phyloP scores from a whole-genome alignment of 2,329 filamentous ascomycete species.

The Alternaria viburni region DNA sequence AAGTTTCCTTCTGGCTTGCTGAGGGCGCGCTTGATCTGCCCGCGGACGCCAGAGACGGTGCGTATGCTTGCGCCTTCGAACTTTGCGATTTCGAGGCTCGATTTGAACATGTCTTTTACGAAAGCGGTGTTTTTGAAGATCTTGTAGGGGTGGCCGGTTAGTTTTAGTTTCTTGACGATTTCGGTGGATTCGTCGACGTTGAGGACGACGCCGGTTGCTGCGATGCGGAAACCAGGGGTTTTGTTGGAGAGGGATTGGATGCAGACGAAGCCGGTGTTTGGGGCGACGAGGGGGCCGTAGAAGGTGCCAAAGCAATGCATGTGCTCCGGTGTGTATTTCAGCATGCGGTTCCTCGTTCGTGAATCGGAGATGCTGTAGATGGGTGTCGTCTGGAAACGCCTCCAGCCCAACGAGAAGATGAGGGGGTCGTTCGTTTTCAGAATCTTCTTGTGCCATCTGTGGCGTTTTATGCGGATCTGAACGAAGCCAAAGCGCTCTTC shows the following conservation, averaged over 20 bases:
- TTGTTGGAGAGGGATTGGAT: conserved; percentile 87
- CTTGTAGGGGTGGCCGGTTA: conserved; percentile 92
- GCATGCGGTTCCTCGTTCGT: conserved; percentile 91
- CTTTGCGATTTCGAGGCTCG: conserved; percentile 91
- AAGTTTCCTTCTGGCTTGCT: conserved; percentile 94
- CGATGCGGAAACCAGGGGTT: conserved; percentile 89
- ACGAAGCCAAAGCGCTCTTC: conserved; percentile 96
- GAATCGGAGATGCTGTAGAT: conserved; percentile 96
- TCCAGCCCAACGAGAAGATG: conserved; percentile 96
- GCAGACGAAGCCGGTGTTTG: conserved; percentile 94
- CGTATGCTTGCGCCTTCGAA: conserved; percentile 96
- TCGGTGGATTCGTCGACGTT: conserved; percentile 95
- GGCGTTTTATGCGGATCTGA: conserved; percentile 94
- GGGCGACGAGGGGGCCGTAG: conserved; percentile 92
- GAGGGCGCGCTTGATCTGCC: conserved; percentile 95
- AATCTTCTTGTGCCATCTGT: conserved; percentile 99
- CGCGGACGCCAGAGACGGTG: conserved; percentile 92
- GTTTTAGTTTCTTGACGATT: conserved; percentile 99
- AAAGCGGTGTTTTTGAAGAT: conserved; percentile 99
- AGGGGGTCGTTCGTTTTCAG: conserved; percentile 97
- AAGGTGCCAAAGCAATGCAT: conserved; percentile 99
- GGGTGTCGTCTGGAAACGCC: conserved; percentile 89
- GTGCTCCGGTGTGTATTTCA: conserved; percentile 98
- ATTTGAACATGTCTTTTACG: conserved; percentile 98
- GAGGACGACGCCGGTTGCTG: conserved; percentile 90